phyloP scores from a whole-genome alignment of 2,329 filamentous ascomycete genomes.

The Salinomyces thailandicus region DNA sequence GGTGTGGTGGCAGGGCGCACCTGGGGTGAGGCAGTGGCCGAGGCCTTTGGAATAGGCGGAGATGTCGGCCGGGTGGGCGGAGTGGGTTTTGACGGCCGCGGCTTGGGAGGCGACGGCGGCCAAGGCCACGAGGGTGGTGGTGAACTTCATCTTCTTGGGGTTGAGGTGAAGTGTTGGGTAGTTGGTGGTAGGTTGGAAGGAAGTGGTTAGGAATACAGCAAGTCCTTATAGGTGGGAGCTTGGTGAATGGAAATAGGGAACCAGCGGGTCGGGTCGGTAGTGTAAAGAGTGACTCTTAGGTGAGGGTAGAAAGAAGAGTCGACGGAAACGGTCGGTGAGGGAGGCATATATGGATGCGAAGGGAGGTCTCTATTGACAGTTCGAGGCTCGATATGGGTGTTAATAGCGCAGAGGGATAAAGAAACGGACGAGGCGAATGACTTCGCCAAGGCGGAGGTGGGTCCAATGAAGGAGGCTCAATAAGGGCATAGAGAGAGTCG shows the following conservation, averaged over 20 bases:
- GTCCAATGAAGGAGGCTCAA: neutral
- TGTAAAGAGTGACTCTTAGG: slow-evolving; percentile 19
- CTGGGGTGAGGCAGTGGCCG: slow-evolving; percentile 30
- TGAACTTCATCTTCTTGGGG: slow-evolving; percentile 17
- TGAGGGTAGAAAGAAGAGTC: slow-evolving; percentile 7
- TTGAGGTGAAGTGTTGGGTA: slow-evolving; percentile 6
- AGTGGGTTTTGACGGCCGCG: slow-evolving; percentile 10
- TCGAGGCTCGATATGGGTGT: slow-evolving; percentile 9
- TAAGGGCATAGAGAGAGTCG: neutral
- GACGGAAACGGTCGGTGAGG: slow-evolving; percentile 7
- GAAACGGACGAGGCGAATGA: neutral
- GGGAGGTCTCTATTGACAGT: slow-evolving; percentile 8
- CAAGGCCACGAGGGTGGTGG: slow-evolving; percentile 11
- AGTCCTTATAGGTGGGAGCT: neutral
- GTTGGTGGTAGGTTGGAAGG: neutral
- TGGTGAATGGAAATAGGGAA: slow-evolving; percentile 1
- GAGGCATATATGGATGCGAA: slow-evolving; percentile 11
- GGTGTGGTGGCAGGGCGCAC: slow-evolving; percentile 37
- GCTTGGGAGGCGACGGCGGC: slow-evolving; percentile 12
- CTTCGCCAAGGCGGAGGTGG: neutral
- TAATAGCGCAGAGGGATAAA: slow-evolving; percentile 11
- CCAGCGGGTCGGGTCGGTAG: neutral
- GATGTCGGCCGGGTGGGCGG: neutral
- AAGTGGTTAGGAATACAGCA: neutral
- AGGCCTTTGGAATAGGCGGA: slow-evolving; percentile 8